A percentile compares a stretch with the other conserved stretches of the same genome.
These are phyloP conservation scores for Blastosporella zonata DNA, from an alignment of 1,284 basidiomycete genomes.

Conservation along the genomic window DNA sequence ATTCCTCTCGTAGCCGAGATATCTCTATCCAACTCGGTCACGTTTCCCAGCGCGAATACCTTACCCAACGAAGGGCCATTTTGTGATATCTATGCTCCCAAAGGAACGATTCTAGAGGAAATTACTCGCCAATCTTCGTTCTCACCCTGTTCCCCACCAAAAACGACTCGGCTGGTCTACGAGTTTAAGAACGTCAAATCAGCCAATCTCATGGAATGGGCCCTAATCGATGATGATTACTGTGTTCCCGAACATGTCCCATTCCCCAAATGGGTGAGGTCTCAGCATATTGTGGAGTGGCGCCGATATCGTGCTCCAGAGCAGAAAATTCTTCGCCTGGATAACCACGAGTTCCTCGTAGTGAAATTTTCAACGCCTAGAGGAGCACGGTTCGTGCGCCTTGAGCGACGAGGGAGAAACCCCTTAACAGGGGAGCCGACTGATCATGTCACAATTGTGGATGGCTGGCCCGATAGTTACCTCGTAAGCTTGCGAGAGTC, in stretches of 20 bases:
- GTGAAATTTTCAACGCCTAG: background rate
- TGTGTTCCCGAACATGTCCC: background rate
- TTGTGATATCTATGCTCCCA: too few species aligned
- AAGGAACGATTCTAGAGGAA: too few species aligned
- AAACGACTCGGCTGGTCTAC: background rate
- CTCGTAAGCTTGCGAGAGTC: background rate
- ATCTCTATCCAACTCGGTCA: too few species aligned
- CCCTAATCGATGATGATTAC: background rate
- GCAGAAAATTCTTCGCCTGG: background rate
- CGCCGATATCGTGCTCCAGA: background rate
- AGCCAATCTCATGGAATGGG: background rate
- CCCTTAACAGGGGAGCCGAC: background rate
- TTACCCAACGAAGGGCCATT: too few species aligned
- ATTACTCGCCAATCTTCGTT: too few species aligned
- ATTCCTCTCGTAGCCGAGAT: too few species aligned
- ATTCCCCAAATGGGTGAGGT: background rate
- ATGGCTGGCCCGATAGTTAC: background rate
- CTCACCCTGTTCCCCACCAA: too few species aligned
- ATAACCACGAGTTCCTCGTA: slow-evolving; percentile 2
- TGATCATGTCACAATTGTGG: background rate
- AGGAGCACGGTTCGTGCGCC: background rate
- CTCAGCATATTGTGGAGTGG: slow-evolving; percentile 3
- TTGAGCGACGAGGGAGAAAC: slow-evolving; percentile 4
- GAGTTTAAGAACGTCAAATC: background rate
- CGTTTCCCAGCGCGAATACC: too few species aligned